Percentiles rank a stretch among this genome's conserved stretches.
phyloP scores from a whole-genome alignment of 139 green algal genomes.

The Chlamydomonas incerta region DNA sequence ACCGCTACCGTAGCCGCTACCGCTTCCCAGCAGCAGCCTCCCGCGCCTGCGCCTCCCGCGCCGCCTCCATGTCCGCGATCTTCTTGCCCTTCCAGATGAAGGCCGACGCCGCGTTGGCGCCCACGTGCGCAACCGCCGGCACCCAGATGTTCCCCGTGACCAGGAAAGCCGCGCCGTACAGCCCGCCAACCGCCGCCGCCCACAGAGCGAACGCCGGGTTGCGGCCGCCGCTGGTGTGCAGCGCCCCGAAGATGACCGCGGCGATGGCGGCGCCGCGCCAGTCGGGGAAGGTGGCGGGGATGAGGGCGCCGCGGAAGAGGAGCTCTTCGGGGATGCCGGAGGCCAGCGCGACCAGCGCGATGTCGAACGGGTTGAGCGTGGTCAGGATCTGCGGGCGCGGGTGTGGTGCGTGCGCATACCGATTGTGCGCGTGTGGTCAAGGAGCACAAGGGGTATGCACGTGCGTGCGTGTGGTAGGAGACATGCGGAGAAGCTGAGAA shows the following conservation, averaged over 20 bases:
- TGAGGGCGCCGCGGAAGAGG: slow-evolving; percentile 83
- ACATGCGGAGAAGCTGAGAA: too few species aligned
- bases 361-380: slow-evolving; percentile 63
- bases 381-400: slow-evolving; percentile 64
- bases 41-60: too few species aligned
- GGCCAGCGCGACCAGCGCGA: slow-evolving; percentile 68
- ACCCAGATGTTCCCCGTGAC: slow-evolving; percentile 75
- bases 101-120: slow-evolving; percentile 78
- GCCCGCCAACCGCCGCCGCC: slow-evolving; percentile 72
- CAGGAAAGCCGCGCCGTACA: slow-evolving; percentile 80
- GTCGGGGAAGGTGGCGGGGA: slow-evolving; percentile 80
- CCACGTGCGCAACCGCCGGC: slow-evolving; percentile 70
- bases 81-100: slow-evolving; percentile 64
- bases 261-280: slow-evolving; percentile 78
- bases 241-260: slow-evolving; percentile 75
- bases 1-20: too few species aligned
- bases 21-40: too few species aligned
- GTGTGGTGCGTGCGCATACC: too few species aligned
- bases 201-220: slow-evolving; percentile 84
- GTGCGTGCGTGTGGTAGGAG: too few species aligned
- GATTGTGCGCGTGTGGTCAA: too few species aligned
- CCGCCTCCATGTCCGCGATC: too few species aligned
- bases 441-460: too few species aligned
- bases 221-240: slow-evolving; percentile 84
- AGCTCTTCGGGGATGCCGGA: slow-evolving; percentile 80